These are phyloP conservation scores for Talinum fruticosum DNA, from an alignment of 148 eudicot genomes.

Conservation along the genomic window DNA sequence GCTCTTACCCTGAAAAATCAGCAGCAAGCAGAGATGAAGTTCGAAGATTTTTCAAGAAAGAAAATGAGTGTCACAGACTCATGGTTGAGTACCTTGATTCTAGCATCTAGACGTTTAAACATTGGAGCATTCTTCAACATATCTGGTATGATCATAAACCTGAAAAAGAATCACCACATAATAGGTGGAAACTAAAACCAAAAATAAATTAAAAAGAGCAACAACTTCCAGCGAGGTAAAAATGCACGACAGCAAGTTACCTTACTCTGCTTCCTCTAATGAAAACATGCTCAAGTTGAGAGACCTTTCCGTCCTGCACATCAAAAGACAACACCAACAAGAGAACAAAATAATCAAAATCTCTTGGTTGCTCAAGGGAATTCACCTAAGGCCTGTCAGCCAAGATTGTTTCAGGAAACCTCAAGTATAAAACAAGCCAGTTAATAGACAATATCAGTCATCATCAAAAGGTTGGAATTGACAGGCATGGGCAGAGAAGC, in stretches of 20 bases:
- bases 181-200: neutral
- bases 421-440: no score
- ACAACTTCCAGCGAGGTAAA: neutral
- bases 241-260: slow-evolving; percentile 29
- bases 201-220: no score
- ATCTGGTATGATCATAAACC: slow-evolving; percentile 97
- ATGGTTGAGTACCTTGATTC: slow-evolving; percentile 61
- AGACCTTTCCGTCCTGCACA: slow-evolving; percentile 86
- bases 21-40: no score
- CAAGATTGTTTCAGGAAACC: no score
- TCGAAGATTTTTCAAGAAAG: neutral
- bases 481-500: no score
- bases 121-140: slow-evolving; percentile 99
- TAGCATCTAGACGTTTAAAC: slow-evolving; percentile 94
- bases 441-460: no score
- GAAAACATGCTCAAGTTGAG: slow-evolving; percentile 94
- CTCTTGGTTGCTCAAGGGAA: no score
- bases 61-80: neutral
- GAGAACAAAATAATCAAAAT: no score
- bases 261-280: slow-evolving; percentile 98
- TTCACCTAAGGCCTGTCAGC: no score
- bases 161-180: slow-evolving; percentile 20
- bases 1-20: slow-evolving; percentile 71
- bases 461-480: no score
- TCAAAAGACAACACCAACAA: neutral